Evolutionary conservation across 2,329 filamentous ascomycete genomes (phyloP), one percentile per base, ranked within the genome.

Genomic region (Neofusicoccum laricinum): DNA sequence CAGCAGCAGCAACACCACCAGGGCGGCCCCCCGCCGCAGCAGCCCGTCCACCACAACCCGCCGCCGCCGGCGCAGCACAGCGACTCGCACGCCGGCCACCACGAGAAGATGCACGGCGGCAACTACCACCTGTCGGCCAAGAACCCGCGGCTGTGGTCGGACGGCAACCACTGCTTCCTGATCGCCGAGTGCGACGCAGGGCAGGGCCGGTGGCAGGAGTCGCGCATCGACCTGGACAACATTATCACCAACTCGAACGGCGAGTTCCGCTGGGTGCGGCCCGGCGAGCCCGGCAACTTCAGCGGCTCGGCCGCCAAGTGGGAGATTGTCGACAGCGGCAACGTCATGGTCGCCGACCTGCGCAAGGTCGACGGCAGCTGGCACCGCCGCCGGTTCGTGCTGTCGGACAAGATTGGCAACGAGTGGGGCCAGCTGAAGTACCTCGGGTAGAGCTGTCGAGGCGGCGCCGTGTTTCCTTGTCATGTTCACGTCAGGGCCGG

Each of bases 91-190:
- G 43, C 17, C 14, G 43, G 58, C 7, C 53, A 57, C 30, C 55
- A 59, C 55, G 38, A 59, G 40, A 48, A 59, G 55, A 59, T 59
- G 55, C 55, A 59, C 41, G 46, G 58, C 4, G 58, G 58, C 45
- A 61, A 61, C 58, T 61, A 49, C 58, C 58, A 61, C 58, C 32
- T 49, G 19, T 49, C 45, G 11, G 50, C 58, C 3, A 32, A 45
- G 14, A 19, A 19, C 58, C 7, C n/a, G 3, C n/a, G 45, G 4
- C 19, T 61, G 41, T 61, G 58, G 45, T 40, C 45, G 2, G 57
- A 61, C 30, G 58, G 43, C 19, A 50, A 50, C 58, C 32, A 40
- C 58, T 61, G 58, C 58, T 50, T 40, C 45, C 58, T 61, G 32
- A 17, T 61, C 41, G 45, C 58, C 58, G 58, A 61, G 17, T 61